Evolutionary conservation across 768 basidiomycete species (phyloP).

Genomic region (Tephrocybe rancida): DNA sequence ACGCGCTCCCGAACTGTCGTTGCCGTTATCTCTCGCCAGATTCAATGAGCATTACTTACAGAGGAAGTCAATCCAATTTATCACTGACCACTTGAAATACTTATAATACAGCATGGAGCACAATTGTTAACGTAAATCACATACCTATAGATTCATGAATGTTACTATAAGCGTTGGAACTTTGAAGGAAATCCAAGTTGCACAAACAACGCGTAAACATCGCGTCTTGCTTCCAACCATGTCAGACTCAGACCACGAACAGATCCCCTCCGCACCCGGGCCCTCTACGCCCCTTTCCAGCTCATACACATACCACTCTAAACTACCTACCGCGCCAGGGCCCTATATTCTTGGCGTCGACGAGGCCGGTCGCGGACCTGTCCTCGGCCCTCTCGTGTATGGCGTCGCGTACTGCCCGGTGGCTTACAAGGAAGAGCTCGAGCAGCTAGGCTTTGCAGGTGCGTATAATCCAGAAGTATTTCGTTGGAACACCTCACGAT

Average conservation of each 20-base stretch:
- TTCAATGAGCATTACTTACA: too few relatives aligned
- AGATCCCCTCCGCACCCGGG: constrained; percentile 60
- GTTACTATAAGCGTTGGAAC: too few relatives aligned
- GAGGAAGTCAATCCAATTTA: too few relatives aligned
- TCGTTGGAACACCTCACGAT: not conserved
- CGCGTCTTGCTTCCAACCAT: constrained; percentile 14
- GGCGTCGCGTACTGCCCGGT: constrained; percentile 92
- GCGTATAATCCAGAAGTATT: constrained; percentile 11
- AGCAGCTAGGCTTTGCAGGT: constrained; percentile 92
- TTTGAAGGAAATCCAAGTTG: too few relatives aligned
- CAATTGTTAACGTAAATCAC: too few relatives aligned
- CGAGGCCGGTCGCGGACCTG: constrained; percentile 96
- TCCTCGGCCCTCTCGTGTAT: constrained; percentile 94
- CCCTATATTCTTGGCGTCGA: constrained; percentile 98
- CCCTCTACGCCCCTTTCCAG: constrained; percentile 59
- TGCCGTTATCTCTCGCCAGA: too few relatives aligned
- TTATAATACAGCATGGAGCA: too few relatives aligned
- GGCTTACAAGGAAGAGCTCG: constrained; percentile 72
- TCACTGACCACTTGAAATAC: too few relatives aligned
- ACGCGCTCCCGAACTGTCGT: too few relatives aligned
- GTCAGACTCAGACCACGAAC: constrained; percentile 2
- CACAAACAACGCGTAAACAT: constrained; percentile 22
- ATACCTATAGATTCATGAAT: too few relatives aligned
- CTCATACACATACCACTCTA: constrained; percentile 81
- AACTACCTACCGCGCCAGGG: constrained; percentile 65